Percentiles rank a stretch among this genome's conserved stretches.
Evolutionary conservation across 352 stramenopile genomes (phyloP).

Genomic region (Globisporangium orthogonon): DNA sequence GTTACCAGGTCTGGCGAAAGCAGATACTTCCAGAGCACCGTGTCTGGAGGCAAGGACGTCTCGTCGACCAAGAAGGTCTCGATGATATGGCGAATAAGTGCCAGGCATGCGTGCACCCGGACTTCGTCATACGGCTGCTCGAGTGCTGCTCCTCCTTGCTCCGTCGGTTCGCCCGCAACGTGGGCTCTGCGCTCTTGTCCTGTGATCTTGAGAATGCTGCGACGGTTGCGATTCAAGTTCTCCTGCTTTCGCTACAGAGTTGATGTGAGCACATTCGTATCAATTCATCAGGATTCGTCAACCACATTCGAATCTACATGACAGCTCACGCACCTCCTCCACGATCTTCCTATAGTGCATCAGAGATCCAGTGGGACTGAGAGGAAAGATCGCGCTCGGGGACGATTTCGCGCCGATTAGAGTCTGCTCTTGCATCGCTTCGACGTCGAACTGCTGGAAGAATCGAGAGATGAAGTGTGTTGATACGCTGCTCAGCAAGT

Average conservation of each 20-base stretch:
- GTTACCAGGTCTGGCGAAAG: conserved; percentile 42
- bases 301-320: not conserved
- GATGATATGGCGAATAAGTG: conserved; percentile 43
- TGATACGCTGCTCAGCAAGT: conserved; percentile 58
- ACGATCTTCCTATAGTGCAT: conserved; percentile 44
- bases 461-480: conserved; percentile 31
- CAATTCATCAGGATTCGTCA: not conserved
- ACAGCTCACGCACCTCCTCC: conserved; percentile 20
- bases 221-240: not conserved
- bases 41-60: not conserved
- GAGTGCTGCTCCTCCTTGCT: not conserved
- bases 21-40: conserved; percentile 27
- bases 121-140: conserved; percentile 33
- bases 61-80: conserved; percentile 50
- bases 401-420: not conserved
- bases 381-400: conserved; percentile 2
- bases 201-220: conserved; percentile 7
- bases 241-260: conserved; percentile 8
- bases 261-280: not conserved
- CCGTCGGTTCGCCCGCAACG: not conserved
- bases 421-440: not conserved
- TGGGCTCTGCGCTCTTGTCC: not conserved
- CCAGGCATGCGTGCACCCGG: conserved; percentile 48
- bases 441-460: conserved; percentile 23
- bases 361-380: conserved; percentile 40